phyloP scores from a whole-genome alignment of 306 rosid genomes.

The Alnus glutinosa region DNA sequence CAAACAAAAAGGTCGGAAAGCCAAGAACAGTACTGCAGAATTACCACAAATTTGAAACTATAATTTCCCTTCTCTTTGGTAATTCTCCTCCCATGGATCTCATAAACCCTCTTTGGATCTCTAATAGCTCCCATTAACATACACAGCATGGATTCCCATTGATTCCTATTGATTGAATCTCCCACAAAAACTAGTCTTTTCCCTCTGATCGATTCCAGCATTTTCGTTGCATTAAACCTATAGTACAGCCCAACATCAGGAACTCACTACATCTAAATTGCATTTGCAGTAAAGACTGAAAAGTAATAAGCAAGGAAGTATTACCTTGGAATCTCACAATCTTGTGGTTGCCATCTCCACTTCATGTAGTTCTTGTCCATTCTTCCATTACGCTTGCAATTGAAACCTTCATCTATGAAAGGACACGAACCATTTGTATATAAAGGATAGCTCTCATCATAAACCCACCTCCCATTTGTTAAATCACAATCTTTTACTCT shows the following conservation, averaged over 20 bases:
- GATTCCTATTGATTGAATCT: constrained; percentile 90
- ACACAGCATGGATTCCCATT: constrained; percentile 96
- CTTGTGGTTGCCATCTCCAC: constrained; percentile 86
- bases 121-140: constrained; percentile 67
- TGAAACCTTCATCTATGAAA: constrained; percentile 88
- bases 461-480: constrained; percentile 76
- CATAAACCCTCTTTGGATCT: constrained; percentile 78
- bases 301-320: constrained; percentile 12
- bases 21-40: constrained; percentile 23
- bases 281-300: constrained; percentile 11
- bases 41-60: constrained; percentile 89
- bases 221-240: constrained; percentile 86
- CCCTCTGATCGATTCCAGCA: constrained; percentile 86
- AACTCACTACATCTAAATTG: constrained; percentile 17
- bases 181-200: constrained; percentile 95
- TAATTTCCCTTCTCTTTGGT: constrained; percentile 78
- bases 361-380: constrained; percentile 62
- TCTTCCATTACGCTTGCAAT: constrained; percentile 89
- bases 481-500: constrained; percentile 58
- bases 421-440: constrained; percentile 69
- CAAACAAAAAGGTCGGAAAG: constrained; percentile 2
- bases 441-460: constrained; percentile 70
- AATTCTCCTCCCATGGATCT: constrained; percentile 76
- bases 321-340: constrained; percentile 71
- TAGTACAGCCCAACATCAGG: constrained; percentile 16